Percentiles rank a stretch among this genome's conserved stretches.
These are phyloP conservation scores for Pterocarpus macrocarpus DNA, from an alignment of 306 rosid genomes.

Conservation along the genomic window DNA sequence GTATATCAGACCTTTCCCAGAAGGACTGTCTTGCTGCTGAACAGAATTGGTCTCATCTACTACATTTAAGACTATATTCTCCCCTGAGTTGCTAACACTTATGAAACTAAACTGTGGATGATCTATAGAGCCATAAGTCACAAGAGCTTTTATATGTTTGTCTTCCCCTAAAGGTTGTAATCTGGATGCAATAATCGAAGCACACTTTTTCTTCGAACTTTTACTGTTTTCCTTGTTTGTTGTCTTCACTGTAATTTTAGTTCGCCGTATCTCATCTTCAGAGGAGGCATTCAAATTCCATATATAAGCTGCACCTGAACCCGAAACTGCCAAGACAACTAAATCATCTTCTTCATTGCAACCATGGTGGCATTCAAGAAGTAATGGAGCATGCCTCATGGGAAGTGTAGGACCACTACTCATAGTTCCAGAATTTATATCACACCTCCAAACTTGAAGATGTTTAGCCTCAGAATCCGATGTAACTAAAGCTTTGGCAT, in stretches of 20 bases:
- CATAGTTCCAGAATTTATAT: conserved; percentile 53
- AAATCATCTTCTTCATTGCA: conserved; percentile 51
- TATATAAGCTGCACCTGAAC: conserved; percentile 50
- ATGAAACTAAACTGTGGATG: conserved; percentile 58
- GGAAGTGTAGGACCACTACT: conserved; percentile 60
- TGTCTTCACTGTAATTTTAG: conserved; percentile 49
- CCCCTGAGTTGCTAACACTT: conserved; percentile 47
- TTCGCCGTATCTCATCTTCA: conserved; percentile 51
- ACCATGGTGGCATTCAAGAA: conserved; percentile 56
- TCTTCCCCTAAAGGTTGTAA: conserved; percentile 52
- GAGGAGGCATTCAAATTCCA: conserved; percentile 55
- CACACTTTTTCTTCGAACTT: conserved; percentile 50
- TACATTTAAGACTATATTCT: conserved; percentile 44
- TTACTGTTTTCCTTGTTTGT: conserved; percentile 44
- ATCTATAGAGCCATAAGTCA: conserved; percentile 60
- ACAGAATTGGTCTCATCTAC: conserved; percentile 40
- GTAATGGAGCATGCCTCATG: conserved; percentile 57
- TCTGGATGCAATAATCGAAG: conserved; percentile 56
- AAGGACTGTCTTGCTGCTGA: conserved; percentile 45
- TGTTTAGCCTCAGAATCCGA: conserved; percentile 56
- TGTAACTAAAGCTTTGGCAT: conserved; percentile 60
- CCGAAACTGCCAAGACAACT: conserved; percentile 55
- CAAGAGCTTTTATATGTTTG: conserved; percentile 50
- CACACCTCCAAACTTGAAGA: conserved; percentile 69
- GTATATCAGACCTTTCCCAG: conserved; percentile 49